phyloP scores from a whole-genome alignment of 352 stramenopile species.

The Globisporangium solare region DNA sequence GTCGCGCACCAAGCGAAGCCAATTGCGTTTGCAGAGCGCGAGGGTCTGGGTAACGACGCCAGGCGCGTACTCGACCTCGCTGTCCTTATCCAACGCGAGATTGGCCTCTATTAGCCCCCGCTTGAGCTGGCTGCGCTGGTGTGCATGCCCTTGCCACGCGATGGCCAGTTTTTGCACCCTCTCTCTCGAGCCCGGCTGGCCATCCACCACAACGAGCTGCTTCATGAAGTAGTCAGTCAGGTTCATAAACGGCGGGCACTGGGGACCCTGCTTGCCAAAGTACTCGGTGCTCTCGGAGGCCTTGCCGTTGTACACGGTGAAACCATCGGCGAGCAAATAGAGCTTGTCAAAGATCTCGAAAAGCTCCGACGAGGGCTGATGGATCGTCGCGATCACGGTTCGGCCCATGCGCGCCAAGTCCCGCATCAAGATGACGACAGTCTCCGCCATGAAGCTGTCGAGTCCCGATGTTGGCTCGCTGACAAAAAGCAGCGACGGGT shows the following conservation, averaged over 20 bases:
- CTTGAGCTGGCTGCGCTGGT: background rate
- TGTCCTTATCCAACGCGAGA: constrained; percentile 7
- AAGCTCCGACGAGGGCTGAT: constrained; percentile 60
- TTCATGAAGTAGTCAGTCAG: constrained; percentile 43
- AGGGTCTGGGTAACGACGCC: constrained; percentile 13
- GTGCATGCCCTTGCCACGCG: constrained; percentile 15
- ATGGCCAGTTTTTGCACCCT: constrained; percentile 20
- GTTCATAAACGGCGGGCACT: constrained; percentile 38
- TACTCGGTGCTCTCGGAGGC: constrained; percentile 31
- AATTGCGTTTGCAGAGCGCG: constrained; percentile 28
- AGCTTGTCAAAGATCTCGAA: constrained; percentile 37
- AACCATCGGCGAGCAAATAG: constrained; percentile 31
- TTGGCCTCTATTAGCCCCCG: background rate
- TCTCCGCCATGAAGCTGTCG: constrained; percentile 39
- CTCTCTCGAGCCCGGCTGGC: constrained; percentile 16
- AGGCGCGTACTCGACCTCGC: constrained; percentile 11
- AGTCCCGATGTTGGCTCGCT: constrained; percentile 72
- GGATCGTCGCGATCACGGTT: constrained; percentile 84
- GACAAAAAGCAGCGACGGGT: constrained; percentile 69
- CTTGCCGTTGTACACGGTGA: constrained; percentile 32
- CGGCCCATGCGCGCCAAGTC: constrained; percentile 67
- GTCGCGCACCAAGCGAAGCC: constrained; percentile 26
- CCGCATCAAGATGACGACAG: constrained; percentile 28
- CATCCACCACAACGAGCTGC: constrained; percentile 31
- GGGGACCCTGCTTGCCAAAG: constrained; percentile 22